These are phyloP conservation scores for Exophiala bonariae DNA, from an alignment of 2,329 filamentous ascomycete species.

Conservation along the genomic window DNA sequence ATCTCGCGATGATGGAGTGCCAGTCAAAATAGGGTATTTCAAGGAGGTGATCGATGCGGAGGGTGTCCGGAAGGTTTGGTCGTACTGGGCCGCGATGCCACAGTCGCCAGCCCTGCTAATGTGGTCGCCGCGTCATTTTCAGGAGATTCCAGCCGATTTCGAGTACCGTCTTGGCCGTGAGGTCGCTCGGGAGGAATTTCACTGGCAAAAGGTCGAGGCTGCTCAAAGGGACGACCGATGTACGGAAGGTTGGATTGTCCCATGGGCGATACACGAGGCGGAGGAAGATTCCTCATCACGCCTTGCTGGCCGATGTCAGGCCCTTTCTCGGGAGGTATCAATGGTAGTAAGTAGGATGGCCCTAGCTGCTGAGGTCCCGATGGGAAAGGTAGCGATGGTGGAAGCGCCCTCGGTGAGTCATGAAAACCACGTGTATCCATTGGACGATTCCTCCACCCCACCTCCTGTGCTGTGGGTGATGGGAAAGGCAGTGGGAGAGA, in stretches of 20 bases:
- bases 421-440: constrained; percentile 16
- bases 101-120: constrained; percentile 24
- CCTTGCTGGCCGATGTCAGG: constrained; percentile 12
- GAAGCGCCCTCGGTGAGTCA: constrained; percentile 12
- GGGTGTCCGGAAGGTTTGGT: constrained; percentile 8
- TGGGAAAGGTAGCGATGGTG: constrained; percentile 7
- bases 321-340: constrained; percentile 13
- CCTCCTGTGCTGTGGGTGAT: constrained; percentile 17
- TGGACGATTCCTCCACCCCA: constrained; percentile 17
- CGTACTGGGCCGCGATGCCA: constrained; percentile 10
- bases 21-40: no score
- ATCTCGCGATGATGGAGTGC: constrained; percentile 8
- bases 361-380: constrained; percentile 10
- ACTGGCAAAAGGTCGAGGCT: constrained; percentile 9
- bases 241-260: constrained; percentile 3
- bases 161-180: constrained; percentile 10
- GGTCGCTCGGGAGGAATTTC: constrained; percentile 12
- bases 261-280: constrained; percentile 13
- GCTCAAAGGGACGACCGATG: constrained; percentile 10
- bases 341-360: constrained; percentile 14
- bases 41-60: constrained; percentile 6
- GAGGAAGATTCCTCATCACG: constrained; percentile 16
- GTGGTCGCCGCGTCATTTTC: constrained; percentile 27
- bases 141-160: constrained; percentile 15
- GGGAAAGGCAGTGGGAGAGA: constrained; percentile 9